phyloP scores from a whole-genome alignment of 257 asterid species.

The Agastache rugosa region DNA sequence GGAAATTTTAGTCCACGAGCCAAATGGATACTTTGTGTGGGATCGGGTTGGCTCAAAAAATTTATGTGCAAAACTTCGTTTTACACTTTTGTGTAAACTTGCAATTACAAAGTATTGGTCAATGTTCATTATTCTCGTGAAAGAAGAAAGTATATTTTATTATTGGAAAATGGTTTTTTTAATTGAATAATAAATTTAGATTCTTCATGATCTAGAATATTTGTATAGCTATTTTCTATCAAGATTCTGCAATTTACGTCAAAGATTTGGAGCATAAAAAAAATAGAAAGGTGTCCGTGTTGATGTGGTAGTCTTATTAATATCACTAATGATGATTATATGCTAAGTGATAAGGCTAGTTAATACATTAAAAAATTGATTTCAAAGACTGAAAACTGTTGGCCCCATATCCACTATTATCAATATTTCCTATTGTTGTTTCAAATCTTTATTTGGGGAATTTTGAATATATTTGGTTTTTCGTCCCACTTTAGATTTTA shows the following conservation, averaged over 20 bases:
- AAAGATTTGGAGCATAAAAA: conserved; percentile 11
- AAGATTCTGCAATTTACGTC: conserved; percentile 11
- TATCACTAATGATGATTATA: background rate
- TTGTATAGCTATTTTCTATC: background rate
- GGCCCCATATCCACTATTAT: conserved; percentile 28
- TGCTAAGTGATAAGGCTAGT: conserved; percentile 22
- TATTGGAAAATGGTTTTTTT: background rate
- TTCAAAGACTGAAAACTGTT: background rate
- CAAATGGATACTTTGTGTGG: too few species aligned
- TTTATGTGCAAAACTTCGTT: too few species aligned
- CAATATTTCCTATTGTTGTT: background rate
- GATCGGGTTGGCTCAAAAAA: too few species aligned
- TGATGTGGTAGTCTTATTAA: background rate
- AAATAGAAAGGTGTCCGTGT: conserved; percentile 7
- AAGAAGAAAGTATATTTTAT: background rate
- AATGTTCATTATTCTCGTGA: background rate
- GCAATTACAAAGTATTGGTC: background rate
- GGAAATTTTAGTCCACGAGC: too few species aligned
- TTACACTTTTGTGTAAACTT: too few species aligned
- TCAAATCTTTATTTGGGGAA: conserved; percentile 5
- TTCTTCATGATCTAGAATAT: background rate
- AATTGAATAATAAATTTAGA: too few species aligned
- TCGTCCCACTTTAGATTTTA: background rate
- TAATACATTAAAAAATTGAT: background rate
- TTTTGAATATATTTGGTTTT: background rate